Evolutionary conservation across 2,329 filamentous ascomycete species (phyloP).

Genomic region (Cladosporium sp.): DNA sequence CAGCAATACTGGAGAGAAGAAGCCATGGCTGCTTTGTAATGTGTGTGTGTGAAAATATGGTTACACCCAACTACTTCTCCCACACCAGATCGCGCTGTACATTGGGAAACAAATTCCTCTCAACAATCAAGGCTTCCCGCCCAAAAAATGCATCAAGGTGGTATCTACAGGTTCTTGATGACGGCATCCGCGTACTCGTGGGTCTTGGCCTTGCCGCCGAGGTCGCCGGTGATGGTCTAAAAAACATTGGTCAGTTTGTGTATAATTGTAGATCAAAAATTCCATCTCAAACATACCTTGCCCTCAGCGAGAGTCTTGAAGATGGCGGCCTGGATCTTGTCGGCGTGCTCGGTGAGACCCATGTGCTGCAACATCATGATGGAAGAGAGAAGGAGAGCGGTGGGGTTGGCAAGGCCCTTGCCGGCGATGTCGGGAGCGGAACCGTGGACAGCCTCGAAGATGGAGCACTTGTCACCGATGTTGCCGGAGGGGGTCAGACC

Average conservation of each 20-base stretch:
- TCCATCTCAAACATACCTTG: slow-evolving; percentile 60
- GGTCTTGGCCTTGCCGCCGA: slow-evolving; percentile 95
- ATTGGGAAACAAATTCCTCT: slow-evolving; percentile 11
- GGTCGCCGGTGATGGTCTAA: slow-evolving; percentile 81
- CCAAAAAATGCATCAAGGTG: slow-evolving; percentile 15
- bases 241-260: background rate
- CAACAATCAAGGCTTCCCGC: background rate
- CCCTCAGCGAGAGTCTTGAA: slow-evolving; percentile 95
- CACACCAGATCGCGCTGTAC: slow-evolving; percentile 12
- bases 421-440: slow-evolving; percentile 95
- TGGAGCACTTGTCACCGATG: slow-evolving; percentile 98
- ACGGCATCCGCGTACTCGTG: slow-evolving; percentile 91
- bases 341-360: slow-evolving; percentile 80
- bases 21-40: slow-evolving; percentile 5
- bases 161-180: slow-evolving; percentile 61
- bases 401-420: slow-evolving; percentile 95
- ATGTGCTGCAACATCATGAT: slow-evolving; percentile 99
- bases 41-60: slow-evolving; percentile 7
- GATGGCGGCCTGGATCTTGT: slow-evolving; percentile 88
- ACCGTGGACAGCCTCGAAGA: slow-evolving; percentile 99
- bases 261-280: background rate
- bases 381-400: slow-evolving; percentile 87
- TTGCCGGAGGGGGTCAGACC: slow-evolving; percentile 97
- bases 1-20: background rate
- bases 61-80: slow-evolving; percentile 17